Evolutionary conservation across 176 grass and related monocot species (phyloP).

Genomic region (Phoenix roebelenii): DNA sequence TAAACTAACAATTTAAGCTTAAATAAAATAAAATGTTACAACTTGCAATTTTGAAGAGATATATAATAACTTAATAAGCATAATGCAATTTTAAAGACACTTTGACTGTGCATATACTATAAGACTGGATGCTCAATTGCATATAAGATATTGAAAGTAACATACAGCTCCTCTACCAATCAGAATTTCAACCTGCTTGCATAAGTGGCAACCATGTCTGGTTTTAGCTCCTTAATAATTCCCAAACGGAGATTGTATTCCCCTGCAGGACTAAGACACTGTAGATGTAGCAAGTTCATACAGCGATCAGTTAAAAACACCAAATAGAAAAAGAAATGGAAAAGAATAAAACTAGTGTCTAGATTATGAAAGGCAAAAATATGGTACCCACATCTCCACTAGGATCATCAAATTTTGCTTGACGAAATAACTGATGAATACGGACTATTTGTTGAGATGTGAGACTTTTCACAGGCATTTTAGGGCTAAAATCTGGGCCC

Average conservation of each 20-base stretch:
- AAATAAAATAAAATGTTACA: no score
- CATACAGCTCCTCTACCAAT: neutral
- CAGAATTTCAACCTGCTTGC: conserved; percentile 59
- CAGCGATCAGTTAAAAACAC: no score
- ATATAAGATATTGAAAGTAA: neutral
- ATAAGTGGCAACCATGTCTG: conserved; percentile 91
- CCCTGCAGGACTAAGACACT: conserved; percentile 97
- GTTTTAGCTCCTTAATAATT: conserved; percentile 96
- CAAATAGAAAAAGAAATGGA: no score
- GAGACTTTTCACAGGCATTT: conserved; percentile 66
- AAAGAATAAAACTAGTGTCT: no score
- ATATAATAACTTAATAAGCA: no score
- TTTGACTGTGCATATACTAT: no score
- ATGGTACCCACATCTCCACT: conserved; percentile 62
- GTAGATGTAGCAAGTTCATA: conserved; percentile 32
- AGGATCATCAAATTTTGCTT: conserved; percentile 98
- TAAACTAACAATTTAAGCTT: no score
- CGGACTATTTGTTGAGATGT: conserved; percentile 80
- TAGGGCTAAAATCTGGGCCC: conserved; percentile 80
- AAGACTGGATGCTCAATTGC: no score
- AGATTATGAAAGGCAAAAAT: neutral
- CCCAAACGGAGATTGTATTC: conserved; percentile 97
- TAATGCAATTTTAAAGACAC: no score
- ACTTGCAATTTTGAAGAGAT: no score
- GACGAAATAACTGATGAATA: conserved; percentile 89